phyloP scores from a whole-genome alignment of 495 filamentous ascomycete species.

The Antarctomyces pellizariae region DNA sequence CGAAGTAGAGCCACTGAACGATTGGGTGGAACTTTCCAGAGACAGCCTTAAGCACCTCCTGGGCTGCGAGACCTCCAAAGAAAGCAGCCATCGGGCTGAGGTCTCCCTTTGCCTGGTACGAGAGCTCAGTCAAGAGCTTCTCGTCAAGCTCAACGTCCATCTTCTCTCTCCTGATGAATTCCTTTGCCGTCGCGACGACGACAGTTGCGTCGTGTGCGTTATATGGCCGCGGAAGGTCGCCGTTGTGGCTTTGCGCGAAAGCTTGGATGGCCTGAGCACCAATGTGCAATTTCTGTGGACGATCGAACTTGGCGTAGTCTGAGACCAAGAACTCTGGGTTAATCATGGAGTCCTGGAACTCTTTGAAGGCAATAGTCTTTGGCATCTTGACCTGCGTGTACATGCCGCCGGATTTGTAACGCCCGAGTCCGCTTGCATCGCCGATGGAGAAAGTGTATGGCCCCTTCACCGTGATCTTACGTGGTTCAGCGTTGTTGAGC shows the following conservation, averaged over 20 bases:
- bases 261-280: constrained; percentile 82
- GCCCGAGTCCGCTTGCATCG: constrained; percentile 65
- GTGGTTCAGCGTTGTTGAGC: constrained; percentile 58
- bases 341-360: constrained; percentile 47
- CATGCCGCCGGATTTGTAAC: constrained; percentile 70
- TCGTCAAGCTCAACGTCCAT: constrained; percentile 61
- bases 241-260: constrained; percentile 49
- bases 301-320: constrained; percentile 93
- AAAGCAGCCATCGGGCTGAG: constrained; percentile 81
- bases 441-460: constrained; percentile 96
- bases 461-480: constrained; percentile 80
- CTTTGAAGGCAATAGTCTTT: constrained; percentile 76
- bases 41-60: constrained; percentile 91
- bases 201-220: constrained; percentile 65
- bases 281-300: constrained; percentile 73
- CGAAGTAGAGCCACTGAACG: constrained; percentile 87
- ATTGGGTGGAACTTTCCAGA: constrained; percentile 94
- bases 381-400: constrained; percentile 97
- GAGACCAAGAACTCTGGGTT: constrained; percentile 78
- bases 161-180: constrained; percentile 46
- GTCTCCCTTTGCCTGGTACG: constrained; percentile 87
- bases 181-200: constrained; percentile 45
- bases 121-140: constrained; percentile 80
- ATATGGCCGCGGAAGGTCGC: constrained; percentile 57
- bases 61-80: constrained; percentile 84